A percentile compares a stretch with the other conserved stretches of the same genome.
phyloP scores from a whole-genome alignment of 2,329 filamentous ascomycete species.

The Chrysoporthe austroafricana region DNA sequence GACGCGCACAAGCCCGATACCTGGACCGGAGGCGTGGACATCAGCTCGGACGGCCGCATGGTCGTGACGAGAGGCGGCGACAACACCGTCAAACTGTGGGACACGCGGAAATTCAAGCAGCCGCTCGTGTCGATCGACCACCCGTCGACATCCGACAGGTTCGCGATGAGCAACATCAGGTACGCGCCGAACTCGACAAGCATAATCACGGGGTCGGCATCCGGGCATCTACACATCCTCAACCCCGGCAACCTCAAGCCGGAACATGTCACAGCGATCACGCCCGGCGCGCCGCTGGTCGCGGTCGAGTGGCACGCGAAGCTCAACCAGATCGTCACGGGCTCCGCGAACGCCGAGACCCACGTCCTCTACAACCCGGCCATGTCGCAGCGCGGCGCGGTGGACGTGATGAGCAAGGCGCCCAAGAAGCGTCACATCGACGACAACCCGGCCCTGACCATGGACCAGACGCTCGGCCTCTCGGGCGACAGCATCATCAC shows the following conservation, averaged over 20 bases:
- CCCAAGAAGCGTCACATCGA: conserved; percentile 96
- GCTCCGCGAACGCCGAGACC: conserved; percentile 87
- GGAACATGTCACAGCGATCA: conserved; percentile 87
- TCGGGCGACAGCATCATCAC: conserved; percentile 82
- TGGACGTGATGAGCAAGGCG: conserved; percentile 87
- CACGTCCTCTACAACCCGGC: conserved; percentile 89
- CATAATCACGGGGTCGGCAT: conserved; percentile 86
- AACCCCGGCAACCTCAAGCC: conserved; percentile 88
- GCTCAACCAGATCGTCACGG: conserved; percentile 94
- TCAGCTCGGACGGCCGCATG: conserved; percentile 88
- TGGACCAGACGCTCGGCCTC: conserved; percentile 78
- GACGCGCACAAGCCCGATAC: conserved; percentile 82
- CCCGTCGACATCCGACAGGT: conserved; percentile 80
- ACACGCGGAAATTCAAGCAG: conserved; percentile 91
- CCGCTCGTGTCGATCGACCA: conserved; percentile 82
- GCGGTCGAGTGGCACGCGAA: conserved; percentile 90
- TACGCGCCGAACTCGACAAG: conserved; percentile 85
- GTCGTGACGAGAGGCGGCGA: conserved; percentile 91
- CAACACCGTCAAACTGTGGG: conserved; percentile 93
- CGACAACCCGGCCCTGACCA: conserved; percentile 86
- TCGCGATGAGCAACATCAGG: conserved; percentile 81
- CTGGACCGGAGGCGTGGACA: conserved; percentile 90
- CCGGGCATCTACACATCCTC: conserved; percentile 86
- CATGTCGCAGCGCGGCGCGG: conserved; percentile 80
- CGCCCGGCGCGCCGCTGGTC: conserved; percentile 79